Conservation (phyloP, 2,329 filamentous ascomycete genomes). For the Aspergillus clavatus region DNA sequence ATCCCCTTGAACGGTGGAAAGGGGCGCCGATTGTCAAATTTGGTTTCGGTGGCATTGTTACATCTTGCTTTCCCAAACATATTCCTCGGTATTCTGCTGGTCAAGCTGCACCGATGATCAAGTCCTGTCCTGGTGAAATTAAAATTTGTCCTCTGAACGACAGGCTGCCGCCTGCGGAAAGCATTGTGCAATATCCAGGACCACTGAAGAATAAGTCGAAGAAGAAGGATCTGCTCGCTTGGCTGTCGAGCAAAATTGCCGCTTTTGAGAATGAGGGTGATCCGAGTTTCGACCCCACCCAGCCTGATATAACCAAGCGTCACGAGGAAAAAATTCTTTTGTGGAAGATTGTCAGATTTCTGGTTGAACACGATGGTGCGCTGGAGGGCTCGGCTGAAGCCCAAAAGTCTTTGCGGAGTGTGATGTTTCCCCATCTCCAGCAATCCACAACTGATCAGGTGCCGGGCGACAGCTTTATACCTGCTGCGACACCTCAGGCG, state of each 20-base stretch:
- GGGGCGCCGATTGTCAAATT: constrained; percentile 82
- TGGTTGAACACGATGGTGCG: constrained; percentile 81
- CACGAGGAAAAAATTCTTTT: constrained; percentile 74
- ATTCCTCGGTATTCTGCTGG: constrained; percentile 79
- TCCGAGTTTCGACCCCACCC: constrained; percentile 46
- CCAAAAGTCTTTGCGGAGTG: constrained; percentile 67
- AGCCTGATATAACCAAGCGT: constrained; percentile 56
- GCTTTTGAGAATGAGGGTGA: constrained; percentile 56
- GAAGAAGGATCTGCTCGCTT: constrained; percentile 85
- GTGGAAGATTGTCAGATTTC: constrained; percentile 77
- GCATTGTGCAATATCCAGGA: constrained; percentile 77
- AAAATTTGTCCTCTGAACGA: constrained; percentile 72
- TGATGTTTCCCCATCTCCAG: constrained; percentile 61
- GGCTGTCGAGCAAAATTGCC: constrained; percentile 75
- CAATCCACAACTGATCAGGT: constrained; percentile 25
- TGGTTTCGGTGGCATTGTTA: constrained; percentile 76
- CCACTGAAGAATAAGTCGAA: constrained; percentile 85
- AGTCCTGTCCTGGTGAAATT: constrained; percentile 76
- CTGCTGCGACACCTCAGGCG: constrained; percentile 37
- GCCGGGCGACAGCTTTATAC: constrained; percentile 18
- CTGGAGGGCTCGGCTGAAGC: constrained; percentile 69
- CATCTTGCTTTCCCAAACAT: constrained; percentile 83
- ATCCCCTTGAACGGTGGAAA: constrained; percentile 84
- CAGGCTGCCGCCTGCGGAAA: constrained; percentile 64
- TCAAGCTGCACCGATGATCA: constrained; percentile 67